phyloP scores from a whole-genome alignment of 2,329 filamentous ascomycete species.

The Falciphora oryzae region DNA sequence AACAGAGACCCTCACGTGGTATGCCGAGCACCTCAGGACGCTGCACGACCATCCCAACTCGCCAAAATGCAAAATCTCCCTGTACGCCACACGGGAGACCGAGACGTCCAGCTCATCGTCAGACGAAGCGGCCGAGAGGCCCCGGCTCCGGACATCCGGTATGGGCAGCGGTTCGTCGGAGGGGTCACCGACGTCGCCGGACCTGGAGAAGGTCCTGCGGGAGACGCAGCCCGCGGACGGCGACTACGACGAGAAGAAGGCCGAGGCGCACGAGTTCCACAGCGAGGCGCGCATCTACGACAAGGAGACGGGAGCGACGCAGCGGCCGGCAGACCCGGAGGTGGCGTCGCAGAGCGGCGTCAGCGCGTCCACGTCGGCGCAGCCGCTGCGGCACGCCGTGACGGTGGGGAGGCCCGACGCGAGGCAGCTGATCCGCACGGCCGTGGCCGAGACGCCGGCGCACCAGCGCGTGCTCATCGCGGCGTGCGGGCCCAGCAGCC shows the following conservation, averaged over 20 bases:
- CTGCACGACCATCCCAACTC: slow-evolving; percentile 33
- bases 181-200: slow-evolving; percentile 10
- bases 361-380: slow-evolving; percentile 8
- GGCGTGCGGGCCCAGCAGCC: slow-evolving; percentile 40
- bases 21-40: slow-evolving; percentile 31
- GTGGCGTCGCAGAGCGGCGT: slow-evolving; percentile 6
- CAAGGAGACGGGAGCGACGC: slow-evolving; percentile 8
- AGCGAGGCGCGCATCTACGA: slow-evolving; percentile 16
- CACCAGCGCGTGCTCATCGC: slow-evolving; percentile 38
- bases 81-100: slow-evolving; percentile 30
- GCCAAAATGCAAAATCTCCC: slow-evolving; percentile 27
- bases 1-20: slow-evolving; percentile 30
- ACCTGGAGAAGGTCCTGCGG: slow-evolving; percentile 19
- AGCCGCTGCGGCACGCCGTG: slow-evolving; percentile 22
- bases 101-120: slow-evolving; percentile 12
- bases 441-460: slow-evolving; percentile 26
- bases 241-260: slow-evolving; percentile 3
- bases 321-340: neutral
- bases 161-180: neutral
- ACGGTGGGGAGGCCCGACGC: slow-evolving; percentile 36
- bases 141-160: slow-evolving; percentile 9
- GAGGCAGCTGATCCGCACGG: slow-evolving; percentile 30
- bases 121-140: slow-evolving; percentile 10
- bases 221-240: slow-evolving; percentile 6
- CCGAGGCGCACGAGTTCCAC: slow-evolving; percentile 1